Percentiles rank a stretch among this genome's conserved stretches.
phyloP scores from a whole-genome alignment of 306 rosid genomes.

The Acacia acuminata region DNA sequence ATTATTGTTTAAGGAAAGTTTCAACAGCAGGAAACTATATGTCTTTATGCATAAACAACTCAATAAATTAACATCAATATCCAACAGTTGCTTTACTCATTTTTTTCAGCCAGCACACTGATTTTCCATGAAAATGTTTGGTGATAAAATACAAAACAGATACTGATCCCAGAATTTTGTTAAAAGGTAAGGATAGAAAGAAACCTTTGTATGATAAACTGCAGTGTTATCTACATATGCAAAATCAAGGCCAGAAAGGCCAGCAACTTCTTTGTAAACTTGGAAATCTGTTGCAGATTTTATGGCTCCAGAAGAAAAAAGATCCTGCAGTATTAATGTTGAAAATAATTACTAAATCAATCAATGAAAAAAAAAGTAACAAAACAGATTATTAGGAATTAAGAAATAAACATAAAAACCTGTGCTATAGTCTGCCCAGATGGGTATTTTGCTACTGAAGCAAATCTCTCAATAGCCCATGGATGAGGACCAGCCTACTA shows the following conservation, averaged over 20 bases:
- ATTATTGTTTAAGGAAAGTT: background rate
- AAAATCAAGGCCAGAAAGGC: slow-evolving; percentile 95
- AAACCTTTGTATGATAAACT: slow-evolving; percentile 96
- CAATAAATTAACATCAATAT: background rate
- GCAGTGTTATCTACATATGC: slow-evolving; percentile 80
- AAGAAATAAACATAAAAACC: slow-evolving; percentile 50
- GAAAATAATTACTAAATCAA: slow-evolving; percentile 24
- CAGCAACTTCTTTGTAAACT: slow-evolving; percentile 85
- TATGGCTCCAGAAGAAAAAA: slow-evolving; percentile 86
- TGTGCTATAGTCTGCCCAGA: slow-evolving; percentile 75
- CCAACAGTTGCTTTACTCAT: slow-evolving; percentile 2
- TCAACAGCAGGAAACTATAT: background rate
- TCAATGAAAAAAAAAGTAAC: background rate
- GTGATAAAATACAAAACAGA: slow-evolving; percentile 24
- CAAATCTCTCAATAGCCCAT: slow-evolving; percentile 88
- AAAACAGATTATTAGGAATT: slow-evolving; percentile 15
- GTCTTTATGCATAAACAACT: background rate
- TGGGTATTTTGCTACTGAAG: slow-evolving; percentile 82
- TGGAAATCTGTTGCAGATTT: slow-evolving; percentile 96
- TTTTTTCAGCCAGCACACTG: slow-evolving; percentile 6
- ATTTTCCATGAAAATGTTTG: slow-evolving; percentile 19
- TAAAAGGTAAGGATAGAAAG: slow-evolving; percentile 31
- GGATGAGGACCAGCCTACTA: slow-evolving; percentile 92
- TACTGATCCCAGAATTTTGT: slow-evolving; percentile 19
- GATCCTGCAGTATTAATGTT: slow-evolving; percentile 61